These are phyloP conservation scores for Paecilomyces niveus DNA, from an alignment of 2,329 filamentous ascomycete genomes.

Conservation along the genomic window DNA sequence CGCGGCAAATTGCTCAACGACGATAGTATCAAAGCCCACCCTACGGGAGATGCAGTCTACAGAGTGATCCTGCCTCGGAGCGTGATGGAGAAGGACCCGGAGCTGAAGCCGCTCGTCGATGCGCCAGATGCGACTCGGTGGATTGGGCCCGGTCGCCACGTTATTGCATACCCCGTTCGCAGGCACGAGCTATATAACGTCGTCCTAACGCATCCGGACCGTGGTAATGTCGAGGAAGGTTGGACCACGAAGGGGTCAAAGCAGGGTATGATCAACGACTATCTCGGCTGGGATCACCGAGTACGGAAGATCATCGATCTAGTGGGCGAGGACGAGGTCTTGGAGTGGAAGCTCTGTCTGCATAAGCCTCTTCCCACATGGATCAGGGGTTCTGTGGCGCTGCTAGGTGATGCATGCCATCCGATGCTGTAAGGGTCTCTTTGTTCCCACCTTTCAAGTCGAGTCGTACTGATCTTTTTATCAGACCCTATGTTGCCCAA, in stretches of 20 bases:
- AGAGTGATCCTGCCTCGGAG: constrained; percentile 67
- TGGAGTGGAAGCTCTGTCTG: constrained; percentile 32
- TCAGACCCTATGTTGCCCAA: constrained; percentile 33
- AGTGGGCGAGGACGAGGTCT: constrained; percentile 47
- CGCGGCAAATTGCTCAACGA: constrained; percentile 34
- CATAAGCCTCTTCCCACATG: constrained; percentile 27
- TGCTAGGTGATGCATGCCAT: constrained; percentile 41
- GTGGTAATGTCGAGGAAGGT: constrained; percentile 53
- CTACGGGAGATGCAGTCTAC: constrained; percentile 68
- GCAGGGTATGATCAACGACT: constrained; percentile 54
- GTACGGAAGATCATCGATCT: constrained; percentile 54
- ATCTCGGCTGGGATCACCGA: constrained; percentile 53
- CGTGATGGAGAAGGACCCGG: constrained; percentile 60
- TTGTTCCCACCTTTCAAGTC: background rate
- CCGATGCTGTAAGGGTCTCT: constrained; percentile 31
- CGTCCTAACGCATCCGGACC: constrained; percentile 56
- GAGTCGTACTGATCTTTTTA: constrained; percentile 2
- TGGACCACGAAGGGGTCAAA: constrained; percentile 60
- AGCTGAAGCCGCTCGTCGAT: constrained; percentile 61
- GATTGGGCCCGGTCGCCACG: constrained; percentile 69
- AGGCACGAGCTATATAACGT: constrained; percentile 61
- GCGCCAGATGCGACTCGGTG: constrained; percentile 63
- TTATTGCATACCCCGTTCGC: constrained; percentile 70
- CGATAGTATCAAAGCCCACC: constrained; percentile 15
- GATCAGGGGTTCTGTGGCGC: constrained; percentile 27